Evolutionary conservation across 306 rosid species (phyloP), one percentile per base, ranked within the genome.

Genomic region (Rosa chinensis): DNA sequence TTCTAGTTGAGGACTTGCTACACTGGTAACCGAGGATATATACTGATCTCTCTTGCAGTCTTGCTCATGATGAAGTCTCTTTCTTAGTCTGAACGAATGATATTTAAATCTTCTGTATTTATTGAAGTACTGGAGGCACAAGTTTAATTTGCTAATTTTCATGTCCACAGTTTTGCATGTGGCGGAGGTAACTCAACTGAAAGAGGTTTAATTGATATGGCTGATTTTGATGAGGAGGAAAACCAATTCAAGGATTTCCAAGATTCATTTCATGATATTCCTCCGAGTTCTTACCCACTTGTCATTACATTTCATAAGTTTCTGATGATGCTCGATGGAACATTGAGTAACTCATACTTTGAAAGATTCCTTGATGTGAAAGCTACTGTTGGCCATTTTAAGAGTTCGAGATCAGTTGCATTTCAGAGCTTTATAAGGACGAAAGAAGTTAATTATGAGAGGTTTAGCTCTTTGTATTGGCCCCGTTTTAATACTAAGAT

Each of bases 261-360:
- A 18, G 83, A 90, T 62, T 88, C 94, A 20, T 84, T 90, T 50
- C 12, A 66, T 48, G 68, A 83, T 79, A 78, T 88, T 81, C 85
- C 92, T 1, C 2, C 79, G 35, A 52, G 68, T 12, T 81, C 78
- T 12, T 90, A 84, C 59, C 92, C 92, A 18, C 92, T 90, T 56
- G 92, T 86, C 32, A 84, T 86, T 71, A 86, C 94, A 47, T 86
- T 86, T 81, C 80, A 84, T 35, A 90, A 88, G 78, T 86, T 88
- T 73, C 21, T 90, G 68, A 83, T 88, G 87, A 90, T 90, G 94
- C 89, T 90, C 66, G 94, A 90, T 75, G 89, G 89, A 77, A 90
- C 94, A 71, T 14, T 88, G 70, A 80, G 86, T 9, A 76, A 83
- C 75, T 88, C 94, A 8, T 90, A 74, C 77, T 90, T 90, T 73